Evolutionary conservation across 2,329 filamentous ascomycete genomes (phyloP).

Genomic region (Sordariomycetes sp.): DNA sequence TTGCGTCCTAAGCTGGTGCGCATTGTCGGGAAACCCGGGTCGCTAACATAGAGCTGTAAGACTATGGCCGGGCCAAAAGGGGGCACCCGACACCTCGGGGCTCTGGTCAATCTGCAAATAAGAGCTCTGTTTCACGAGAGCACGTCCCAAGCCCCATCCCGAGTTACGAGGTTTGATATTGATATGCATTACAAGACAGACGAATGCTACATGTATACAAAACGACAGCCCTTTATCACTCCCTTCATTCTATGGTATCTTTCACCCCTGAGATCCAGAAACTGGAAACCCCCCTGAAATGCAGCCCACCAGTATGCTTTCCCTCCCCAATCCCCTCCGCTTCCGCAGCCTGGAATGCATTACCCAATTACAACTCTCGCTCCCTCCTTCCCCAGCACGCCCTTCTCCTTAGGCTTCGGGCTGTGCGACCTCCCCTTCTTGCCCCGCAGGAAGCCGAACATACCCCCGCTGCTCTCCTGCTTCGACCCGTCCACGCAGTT

Average conservation of each 20-base stretch:
- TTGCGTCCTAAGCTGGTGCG: background rate
- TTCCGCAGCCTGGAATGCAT: background rate
- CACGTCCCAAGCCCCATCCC: too few species aligned
- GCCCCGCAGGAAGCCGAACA: conserved; percentile 80
- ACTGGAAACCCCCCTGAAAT: background rate
- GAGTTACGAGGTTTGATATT: background rate
- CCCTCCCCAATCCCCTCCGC: background rate
- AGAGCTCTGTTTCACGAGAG: too few species aligned
- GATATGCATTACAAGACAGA: background rate
- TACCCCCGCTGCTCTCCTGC: conserved; percentile 38
- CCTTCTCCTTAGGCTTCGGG: conserved; percentile 87
- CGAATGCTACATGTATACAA: background rate
- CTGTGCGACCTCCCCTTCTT: conserved; percentile 87
- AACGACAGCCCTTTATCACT: background rate
- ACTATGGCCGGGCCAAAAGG: too few species aligned
- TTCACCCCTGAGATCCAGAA: background rate
- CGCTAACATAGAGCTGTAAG: too few species aligned
- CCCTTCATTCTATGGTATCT: background rate
- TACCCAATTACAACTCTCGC: conserved; percentile 70
- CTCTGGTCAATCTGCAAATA: too few species aligned
- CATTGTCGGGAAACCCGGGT: too few species aligned
- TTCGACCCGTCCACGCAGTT: conserved; percentile 1
- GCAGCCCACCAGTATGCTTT: background rate
- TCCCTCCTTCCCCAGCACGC: conserved; percentile 90
- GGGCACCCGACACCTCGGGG: too few species aligned